Evolutionary conservation across 202 grass and related monocot genomes (phyloP).

Genomic region (Bolboschoenoplectus hybrid): DNA sequence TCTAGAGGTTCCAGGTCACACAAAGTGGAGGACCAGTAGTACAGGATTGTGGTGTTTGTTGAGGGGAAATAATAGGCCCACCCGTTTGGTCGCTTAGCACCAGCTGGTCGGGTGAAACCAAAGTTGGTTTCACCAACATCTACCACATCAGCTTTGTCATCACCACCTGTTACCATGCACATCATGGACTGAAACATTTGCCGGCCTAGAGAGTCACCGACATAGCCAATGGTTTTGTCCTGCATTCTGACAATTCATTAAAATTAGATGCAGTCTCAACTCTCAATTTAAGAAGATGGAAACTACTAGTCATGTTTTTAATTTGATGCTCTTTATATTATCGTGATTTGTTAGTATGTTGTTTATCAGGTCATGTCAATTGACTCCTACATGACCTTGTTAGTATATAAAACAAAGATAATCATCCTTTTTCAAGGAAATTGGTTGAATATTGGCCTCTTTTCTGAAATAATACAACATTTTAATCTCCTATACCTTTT

Average conservation of each 20-base stretch:
- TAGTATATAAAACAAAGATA: not conserved
- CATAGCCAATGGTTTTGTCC: conserved; percentile 85
- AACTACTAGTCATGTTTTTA: not conserved
- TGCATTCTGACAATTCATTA: conserved; percentile 74
- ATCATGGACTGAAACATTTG: conserved; percentile 96
- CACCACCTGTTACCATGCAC: conserved; percentile 79
- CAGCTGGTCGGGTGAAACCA: conserved; percentile 54
- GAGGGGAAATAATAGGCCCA: conserved; percentile 79
- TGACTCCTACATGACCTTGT: conserved; percentile 27
- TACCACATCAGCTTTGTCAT: conserved; percentile 52
- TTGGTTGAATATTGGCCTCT: not conserved
- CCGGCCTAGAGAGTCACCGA: conserved; percentile 88
- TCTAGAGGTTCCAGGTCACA: conserved; percentile 83
- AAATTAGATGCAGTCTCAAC: conserved; percentile 41
- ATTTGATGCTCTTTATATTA: conserved; percentile 10
- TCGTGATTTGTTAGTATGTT: not conserved
- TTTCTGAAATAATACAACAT: not conserved
- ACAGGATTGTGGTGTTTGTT: conserved; percentile 86
- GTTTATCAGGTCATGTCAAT: conserved; percentile 21
- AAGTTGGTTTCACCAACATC: conserved; percentile 60
- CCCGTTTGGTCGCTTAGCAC: conserved; percentile 70
- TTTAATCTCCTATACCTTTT: not conserved
- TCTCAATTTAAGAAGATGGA: conserved; percentile 11
- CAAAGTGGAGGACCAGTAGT: conserved; percentile 79
- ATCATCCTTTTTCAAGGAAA: not conserved